Evolutionary conservation across 2,329 filamentous ascomycete species (phyloP), one percentile per base, ranked within the genome.

Genomic region (Paecilomyces variotii): DNA sequence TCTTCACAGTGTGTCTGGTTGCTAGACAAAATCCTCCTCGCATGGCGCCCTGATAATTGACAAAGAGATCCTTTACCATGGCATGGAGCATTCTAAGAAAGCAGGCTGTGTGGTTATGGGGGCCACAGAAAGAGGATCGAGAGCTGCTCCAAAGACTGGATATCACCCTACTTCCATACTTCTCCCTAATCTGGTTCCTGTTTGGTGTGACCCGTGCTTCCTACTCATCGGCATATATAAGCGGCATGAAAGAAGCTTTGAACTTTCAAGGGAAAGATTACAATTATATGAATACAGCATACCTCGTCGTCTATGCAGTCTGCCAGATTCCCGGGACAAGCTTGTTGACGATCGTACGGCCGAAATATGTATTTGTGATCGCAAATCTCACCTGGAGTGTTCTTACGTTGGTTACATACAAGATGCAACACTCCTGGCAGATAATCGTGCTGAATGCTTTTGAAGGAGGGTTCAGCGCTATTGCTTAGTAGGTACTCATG

Each of bases 141-240:
- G 45, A 57, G 4, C 58, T 75, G 50, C 65, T 77, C 30, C 69
- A 72, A 39, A 76, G 75, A 64, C 70, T 78, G 6, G 76, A 78
- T 59, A 67, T 72, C 52, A 78, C 75, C 0, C 66, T 78, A 5
- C 68, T 78, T 24, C 72, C 73, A 0, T 79, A 79, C 60, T 78
- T 79, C 61, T 77, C 76, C 0, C 64, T 78, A 11, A 74, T 79
- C n/a, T 79, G 76, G 77, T 79, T 79, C 55, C 66, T 79, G 2
- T 79, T 79, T 57, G 77, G 77, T 28, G 70, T 79, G 54, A 78
- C 76, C 4, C 70, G 77, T 10, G 71, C 77, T 28, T 76, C 73
- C 61, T 79, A 79, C 60, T 72, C 65, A 32, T 76, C 74, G 0
- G 75, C 75, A 2, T 77, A 77, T 62, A 76, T 77, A 57, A 76